phyloP scores from a whole-genome alignment of 1,284 basidiomycete genomes.

The Stygiomarasmius scandens region DNA sequence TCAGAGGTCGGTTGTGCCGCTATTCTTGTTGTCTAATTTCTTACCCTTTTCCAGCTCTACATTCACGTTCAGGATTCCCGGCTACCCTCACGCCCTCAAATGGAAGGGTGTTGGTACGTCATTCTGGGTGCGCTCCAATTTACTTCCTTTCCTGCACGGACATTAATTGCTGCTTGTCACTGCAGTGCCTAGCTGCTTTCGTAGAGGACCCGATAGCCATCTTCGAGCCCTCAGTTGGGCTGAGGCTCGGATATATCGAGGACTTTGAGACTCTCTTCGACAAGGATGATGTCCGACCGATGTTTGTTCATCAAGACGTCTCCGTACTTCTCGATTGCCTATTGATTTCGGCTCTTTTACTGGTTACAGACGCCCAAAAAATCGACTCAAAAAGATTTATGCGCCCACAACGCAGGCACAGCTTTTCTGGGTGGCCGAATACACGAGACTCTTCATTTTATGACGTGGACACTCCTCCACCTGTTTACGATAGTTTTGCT shows the following conservation, averaged over 20 bases:
- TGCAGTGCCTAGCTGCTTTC: constrained; percentile 61
- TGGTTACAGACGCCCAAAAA: constrained; percentile 67
- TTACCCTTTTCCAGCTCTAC: constrained; percentile 34
- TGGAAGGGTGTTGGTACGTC: constrained; percentile 64
- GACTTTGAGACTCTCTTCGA: constrained; percentile 63
- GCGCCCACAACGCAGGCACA: constrained; percentile 14
- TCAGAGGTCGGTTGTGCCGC: constrained; percentile 50
- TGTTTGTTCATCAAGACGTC: constrained; percentile 61
- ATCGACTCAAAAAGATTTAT: constrained; percentile 21
- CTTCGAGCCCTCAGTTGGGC: constrained; percentile 55
- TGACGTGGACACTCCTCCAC: constrained; percentile 46
- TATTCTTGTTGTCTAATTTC: constrained; percentile 4
- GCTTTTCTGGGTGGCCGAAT: constrained; percentile 9
- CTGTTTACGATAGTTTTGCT: constrained; percentile 50
- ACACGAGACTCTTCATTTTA: constrained; percentile 22
- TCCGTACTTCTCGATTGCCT: constrained; percentile 70
- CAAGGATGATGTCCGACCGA: constrained; percentile 51
- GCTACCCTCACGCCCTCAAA: constrained; percentile 63
- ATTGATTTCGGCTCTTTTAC: constrained; percentile 62
- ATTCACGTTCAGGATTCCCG: constrained; percentile 68
- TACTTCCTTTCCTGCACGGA: constrained; percentile 3
- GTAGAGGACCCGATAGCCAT: constrained; percentile 67
- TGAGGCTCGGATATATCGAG: constrained; percentile 51
- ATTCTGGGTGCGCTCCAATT: constrained; percentile 53
- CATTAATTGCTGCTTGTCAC: constrained; percentile 12